Conservation (phyloP, 75 land plant species). For the Azolla pinnata region DNA sequence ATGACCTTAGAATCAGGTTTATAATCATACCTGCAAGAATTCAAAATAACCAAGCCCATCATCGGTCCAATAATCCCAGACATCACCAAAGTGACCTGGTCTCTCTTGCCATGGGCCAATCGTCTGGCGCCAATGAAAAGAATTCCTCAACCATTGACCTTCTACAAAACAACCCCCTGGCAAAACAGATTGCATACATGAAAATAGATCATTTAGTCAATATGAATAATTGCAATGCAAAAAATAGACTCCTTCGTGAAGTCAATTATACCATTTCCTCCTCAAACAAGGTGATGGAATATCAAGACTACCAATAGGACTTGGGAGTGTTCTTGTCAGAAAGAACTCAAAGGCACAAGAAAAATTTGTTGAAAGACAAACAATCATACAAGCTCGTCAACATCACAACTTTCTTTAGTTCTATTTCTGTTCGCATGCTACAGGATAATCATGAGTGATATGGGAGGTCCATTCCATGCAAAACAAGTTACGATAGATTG, state of each 20-base stretch:
- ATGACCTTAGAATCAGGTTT: no score
- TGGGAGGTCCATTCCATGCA: no score
- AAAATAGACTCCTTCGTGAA: neutral
- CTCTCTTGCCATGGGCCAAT: constrained; percentile 91
- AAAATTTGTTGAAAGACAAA: no score
- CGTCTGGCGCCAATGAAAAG: constrained; percentile 78
- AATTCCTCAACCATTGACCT: constrained; percentile 77
- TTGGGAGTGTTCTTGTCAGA: neutral
- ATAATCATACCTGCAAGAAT: constrained; percentile 80
- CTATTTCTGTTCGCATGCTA: no score
- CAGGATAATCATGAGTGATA: no score
- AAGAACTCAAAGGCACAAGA: neutral
- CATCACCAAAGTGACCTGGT: constrained; percentile 97
- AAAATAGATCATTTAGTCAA: neutral
- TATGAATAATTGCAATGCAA: neutral
- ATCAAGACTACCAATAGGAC: neutral
- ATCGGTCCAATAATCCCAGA: constrained; percentile 98
- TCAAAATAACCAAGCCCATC: constrained; percentile 93
- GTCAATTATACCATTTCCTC: neutral
- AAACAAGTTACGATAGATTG: no score
- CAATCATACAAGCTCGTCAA: no score
- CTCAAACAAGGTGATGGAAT: neutral
- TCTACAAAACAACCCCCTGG: constrained; percentile 96
- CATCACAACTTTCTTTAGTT: no score
- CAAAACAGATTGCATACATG: neutral